Evolutionary conservation across 371 early-diverging fungal genomes (phyloP), one percentile per base, ranked within the genome.

Genomic region (Haplosporangium sp.): DNA sequence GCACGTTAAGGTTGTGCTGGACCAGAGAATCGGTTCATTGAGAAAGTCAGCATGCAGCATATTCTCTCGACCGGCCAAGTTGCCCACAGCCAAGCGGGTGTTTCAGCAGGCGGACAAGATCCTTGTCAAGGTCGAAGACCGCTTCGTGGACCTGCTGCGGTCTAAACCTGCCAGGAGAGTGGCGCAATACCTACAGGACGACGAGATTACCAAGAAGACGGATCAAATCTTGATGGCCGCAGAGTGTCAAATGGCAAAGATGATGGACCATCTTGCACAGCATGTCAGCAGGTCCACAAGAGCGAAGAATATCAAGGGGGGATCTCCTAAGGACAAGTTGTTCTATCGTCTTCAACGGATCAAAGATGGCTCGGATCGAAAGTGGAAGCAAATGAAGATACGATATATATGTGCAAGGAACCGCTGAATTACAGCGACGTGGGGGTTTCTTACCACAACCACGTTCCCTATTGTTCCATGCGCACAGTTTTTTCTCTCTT

Each of bases 41-140:
- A 41, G 59, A n/a, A n/a, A 41, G 8, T 21, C 11, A 11, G 46
- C 11, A 10, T 18, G 60, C 12, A 12, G 23, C 18, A 23, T 14
- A 10, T 46, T 36, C 48, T 29, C 45, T 13, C 36, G n/a, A 10
- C 12, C 45, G 18, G 45, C 36, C 14, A 37, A 37, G n/a, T 12
- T 59, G 12, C 60, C 60, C 10, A 53, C 51, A 10, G 54, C 54
- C 12, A 54, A 62, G 43, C 43, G 7, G 6, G 43, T 62, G 7
- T 54, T 62, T 29, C 23, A 53, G 23, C 40, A 52, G 62, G 53
- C 52, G 23, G 54, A 62, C 37, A 12, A 42, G 12, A 29, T 53
- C 29, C 18, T 62, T n/a, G 43, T 52, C 16, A 54, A 37, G 29
- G 18, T 62, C 7, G 62, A 62, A 45, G 54, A 53, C 11, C 62